These are phyloP conservation scores for Heimioporus sp. DNA, from an alignment of 768 basidiomycete species.

Conservation along the genomic window DNA sequence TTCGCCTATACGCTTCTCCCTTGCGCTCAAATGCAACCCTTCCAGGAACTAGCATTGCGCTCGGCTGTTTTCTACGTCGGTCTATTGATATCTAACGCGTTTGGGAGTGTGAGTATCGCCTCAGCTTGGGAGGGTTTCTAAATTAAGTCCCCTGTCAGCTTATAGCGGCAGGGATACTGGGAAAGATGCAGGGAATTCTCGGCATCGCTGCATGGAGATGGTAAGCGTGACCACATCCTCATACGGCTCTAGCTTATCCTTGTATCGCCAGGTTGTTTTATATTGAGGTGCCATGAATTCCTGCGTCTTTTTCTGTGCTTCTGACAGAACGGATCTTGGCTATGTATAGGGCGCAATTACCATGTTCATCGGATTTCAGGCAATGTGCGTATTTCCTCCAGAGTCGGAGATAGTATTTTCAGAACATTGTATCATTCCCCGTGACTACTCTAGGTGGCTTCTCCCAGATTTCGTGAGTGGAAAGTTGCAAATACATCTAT, in stretches of 20 bases:
- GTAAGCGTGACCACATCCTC: slow-evolving; percentile 28
- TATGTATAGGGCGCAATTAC: slow-evolving; percentile 45
- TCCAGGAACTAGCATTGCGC: slow-evolving; percentile 61
- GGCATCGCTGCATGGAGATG: slow-evolving; percentile 74
- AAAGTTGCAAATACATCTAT: too few relatives aligned
- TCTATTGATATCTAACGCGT: slow-evolving; percentile 60
- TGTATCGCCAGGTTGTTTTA: slow-evolving; percentile 58
- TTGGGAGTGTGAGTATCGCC: slow-evolving; percentile 50
- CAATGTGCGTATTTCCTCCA: slow-evolving; percentile 38
- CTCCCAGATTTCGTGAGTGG: slow-evolving; percentile 59
- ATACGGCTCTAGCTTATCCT: neutral
- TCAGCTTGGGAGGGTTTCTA: too few relatives aligned
- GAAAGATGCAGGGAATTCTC: slow-evolving; percentile 61
- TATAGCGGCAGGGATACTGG: slow-evolving; percentile 73
- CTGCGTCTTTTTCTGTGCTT: too few relatives aligned
- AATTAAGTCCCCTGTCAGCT: slow-evolving; percentile 35
- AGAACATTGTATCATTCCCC: neutral
- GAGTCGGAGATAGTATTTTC: too few relatives aligned
- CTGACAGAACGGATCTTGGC: too few relatives aligned
- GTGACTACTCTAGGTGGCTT: slow-evolving; percentile 41
- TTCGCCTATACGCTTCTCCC: neutral
- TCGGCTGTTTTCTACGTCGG: slow-evolving; percentile 60
- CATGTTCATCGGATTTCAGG: slow-evolving; percentile 52
- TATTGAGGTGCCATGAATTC: slow-evolving; percentile 45
- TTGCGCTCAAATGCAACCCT: neutral